Evolutionary conservation across 306 rosid species (phyloP).

Genomic region (Castanea sativa): DNA sequence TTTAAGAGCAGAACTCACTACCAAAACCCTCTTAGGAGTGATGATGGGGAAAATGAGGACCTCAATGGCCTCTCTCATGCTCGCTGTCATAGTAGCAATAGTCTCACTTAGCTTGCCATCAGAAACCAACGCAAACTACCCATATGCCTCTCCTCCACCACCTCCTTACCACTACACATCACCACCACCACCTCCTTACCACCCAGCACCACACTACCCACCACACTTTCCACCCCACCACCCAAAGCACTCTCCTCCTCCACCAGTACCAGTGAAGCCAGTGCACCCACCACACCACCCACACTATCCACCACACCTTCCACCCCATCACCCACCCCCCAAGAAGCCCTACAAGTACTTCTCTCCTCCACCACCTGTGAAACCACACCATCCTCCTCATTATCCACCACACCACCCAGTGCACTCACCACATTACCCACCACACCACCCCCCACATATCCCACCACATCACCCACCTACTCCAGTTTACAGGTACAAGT

Average conservation of each 20-base stretch:
- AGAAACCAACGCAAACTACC: slow-evolving; percentile 39
- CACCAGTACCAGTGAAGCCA: not conserved
- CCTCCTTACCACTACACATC: slow-evolving; percentile 12
- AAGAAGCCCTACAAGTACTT: slow-evolving; percentile 14
- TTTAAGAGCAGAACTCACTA: slow-evolving; percentile 10
- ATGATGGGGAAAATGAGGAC: slow-evolving; percentile 53
- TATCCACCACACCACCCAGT: slow-evolving; percentile 14
- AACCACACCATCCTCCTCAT: slow-evolving; percentile 1
- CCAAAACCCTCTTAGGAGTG: slow-evolving; percentile 20
- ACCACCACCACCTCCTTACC: slow-evolving; percentile 20
- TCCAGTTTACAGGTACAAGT: slow-evolving; percentile 4
- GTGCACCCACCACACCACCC: not conserved
- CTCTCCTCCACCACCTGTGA: slow-evolving; percentile 9
- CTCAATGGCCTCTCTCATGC: slow-evolving; percentile 37
- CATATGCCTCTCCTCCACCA: slow-evolving; percentile 39
- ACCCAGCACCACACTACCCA: slow-evolving; percentile 5
- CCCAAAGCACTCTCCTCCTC: not conserved
- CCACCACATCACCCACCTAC: not conserved
- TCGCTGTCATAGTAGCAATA: slow-evolving; percentile 43
- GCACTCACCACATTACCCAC: not conserved
- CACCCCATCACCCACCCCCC: not conserved
- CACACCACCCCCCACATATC: not conserved
- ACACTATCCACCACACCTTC: not conserved
- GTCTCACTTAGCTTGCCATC: slow-evolving; percentile 41
- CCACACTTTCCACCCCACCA: not conserved